These are phyloP conservation scores for Lentinula edodes DNA, from an alignment of 768 basidiomycete genomes.

Conservation along the genomic window DNA sequence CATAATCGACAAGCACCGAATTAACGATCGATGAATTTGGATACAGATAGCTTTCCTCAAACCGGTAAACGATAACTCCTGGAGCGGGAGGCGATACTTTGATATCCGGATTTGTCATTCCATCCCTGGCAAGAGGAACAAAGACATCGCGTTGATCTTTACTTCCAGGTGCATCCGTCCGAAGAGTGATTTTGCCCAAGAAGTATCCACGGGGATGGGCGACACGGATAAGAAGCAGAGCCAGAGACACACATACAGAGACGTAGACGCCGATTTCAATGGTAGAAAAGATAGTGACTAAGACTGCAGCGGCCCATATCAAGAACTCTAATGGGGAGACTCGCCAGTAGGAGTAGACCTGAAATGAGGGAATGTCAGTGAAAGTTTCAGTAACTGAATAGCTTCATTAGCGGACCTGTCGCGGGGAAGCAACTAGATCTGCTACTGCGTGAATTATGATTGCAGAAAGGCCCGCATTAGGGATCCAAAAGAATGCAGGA, in stretches of 20 bases:
- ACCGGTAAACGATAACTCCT: constrained; percentile 87
- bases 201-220: constrained; percentile 88
- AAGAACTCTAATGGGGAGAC: constrained; percentile 89
- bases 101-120: constrained; percentile 62
- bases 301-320: constrained; percentile 82
- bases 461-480: constrained; percentile 77
- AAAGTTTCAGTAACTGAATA: neutral
- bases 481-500: constrained; percentile 88
- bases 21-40: constrained; percentile 72
- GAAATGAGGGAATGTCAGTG: constrained; percentile 8
- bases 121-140: constrained; percentile 62
- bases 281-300: constrained; percentile 87
- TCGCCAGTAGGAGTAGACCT: constrained; percentile 89
- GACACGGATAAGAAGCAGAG: constrained; percentile 77
- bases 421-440: constrained; percentile 81
- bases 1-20: constrained; percentile 70
- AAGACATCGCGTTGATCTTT: constrained; percentile 68
- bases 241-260: constrained; percentile 75
- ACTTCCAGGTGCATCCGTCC: constrained; percentile 27
- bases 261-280: constrained; percentile 93
- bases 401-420: constrained; percentile 31
- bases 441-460: constrained; percentile 93
- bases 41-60: constrained; percentile 87
- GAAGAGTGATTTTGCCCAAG: constrained; percentile 78
- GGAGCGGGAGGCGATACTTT: constrained; percentile 74